These are phyloP conservation scores for Daldinia vernicosa DNA, from an alignment of 495 filamentous ascomycete genomes.

Conservation along the genomic window DNA sequence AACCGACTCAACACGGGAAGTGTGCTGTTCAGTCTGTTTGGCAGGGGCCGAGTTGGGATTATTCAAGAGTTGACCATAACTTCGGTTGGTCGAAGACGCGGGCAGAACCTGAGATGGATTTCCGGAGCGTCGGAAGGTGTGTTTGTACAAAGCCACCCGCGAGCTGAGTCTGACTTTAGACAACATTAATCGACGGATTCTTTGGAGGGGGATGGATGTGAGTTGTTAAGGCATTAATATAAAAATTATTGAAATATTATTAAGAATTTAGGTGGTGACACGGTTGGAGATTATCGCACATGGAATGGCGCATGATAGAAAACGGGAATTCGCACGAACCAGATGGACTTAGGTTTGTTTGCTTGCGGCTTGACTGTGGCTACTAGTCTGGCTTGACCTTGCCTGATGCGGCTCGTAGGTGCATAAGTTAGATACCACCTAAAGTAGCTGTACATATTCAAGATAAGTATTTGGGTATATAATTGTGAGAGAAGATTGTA, in stretches of 20 bases:
- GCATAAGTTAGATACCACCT: no score
- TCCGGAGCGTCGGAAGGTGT: background rate
- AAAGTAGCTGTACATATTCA: no score
- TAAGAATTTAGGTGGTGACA: no score
- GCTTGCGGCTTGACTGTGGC: constrained; percentile 8
- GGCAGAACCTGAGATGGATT: constrained; percentile 1
- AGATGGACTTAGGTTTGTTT: background rate
- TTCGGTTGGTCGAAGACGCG: constrained; percentile 7
- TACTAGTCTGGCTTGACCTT: background rate
- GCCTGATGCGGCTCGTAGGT: background rate
- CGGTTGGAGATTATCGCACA: background rate
- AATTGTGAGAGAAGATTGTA: background rate
- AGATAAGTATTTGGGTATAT: no score
- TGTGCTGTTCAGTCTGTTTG: background rate
- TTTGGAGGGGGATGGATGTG: background rate
- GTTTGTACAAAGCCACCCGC: background rate
- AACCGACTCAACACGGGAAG: constrained; percentile 3
- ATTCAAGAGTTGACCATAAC: background rate
- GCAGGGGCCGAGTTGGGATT: background rate
- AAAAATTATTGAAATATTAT: background rate
- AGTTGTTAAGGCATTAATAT: no score
- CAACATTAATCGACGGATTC: constrained; percentile 10
- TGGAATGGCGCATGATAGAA: background rate
- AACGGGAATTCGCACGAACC: background rate
- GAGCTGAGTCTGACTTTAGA: constrained; percentile 7